These are phyloP conservation scores for Ogataea ganodermae DNA, from an alignment of 805 yeast genomes.

Conservation along the genomic window DNA sequence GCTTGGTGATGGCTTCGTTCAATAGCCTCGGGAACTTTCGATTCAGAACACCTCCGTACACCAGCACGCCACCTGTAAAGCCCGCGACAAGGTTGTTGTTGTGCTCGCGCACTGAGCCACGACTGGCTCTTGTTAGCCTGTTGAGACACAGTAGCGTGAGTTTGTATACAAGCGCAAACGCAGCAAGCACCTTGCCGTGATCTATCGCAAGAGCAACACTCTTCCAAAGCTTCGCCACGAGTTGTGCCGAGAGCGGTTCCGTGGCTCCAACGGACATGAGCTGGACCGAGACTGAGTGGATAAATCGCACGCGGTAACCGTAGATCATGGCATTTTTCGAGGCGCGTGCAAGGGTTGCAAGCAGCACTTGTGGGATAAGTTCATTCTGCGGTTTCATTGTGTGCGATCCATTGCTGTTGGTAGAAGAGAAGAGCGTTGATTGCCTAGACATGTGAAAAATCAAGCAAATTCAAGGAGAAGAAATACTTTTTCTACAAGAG, in stretches of 20 bases:
- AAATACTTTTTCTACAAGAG: not conserved
- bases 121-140: not conserved
- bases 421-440: not conserved
- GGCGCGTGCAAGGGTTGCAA: conserved; percentile 11
- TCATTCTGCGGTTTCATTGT: not conserved
- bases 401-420: not conserved
- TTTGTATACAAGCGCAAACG: conserved; percentile 34
- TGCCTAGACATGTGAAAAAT: not conserved
- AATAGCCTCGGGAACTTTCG: conserved; percentile 9
- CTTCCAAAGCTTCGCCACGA: conserved; percentile 20
- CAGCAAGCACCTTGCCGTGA: conserved; percentile 36
- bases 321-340: conserved; percentile 34
- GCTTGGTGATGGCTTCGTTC: conserved; percentile 54
- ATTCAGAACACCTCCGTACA: conserved; percentile 34
- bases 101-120: conserved; percentile 1
- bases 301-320: conserved; percentile 35
- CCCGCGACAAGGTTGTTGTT: conserved; percentile 32
- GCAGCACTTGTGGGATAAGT: not conserved
- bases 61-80: conserved; percentile 31
- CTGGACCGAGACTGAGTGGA: conserved; percentile 33
- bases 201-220: conserved; percentile 30
- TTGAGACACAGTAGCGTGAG: conserved; percentile 13
- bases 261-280: conserved; percentile 21
- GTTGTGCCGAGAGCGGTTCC: conserved; percentile 13
- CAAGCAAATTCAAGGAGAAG: not conserved